Evolutionary conservation across 2,329 filamentous ascomycete species (phyloP).

Genomic region (Berkeleyomyces basicola): DNA sequence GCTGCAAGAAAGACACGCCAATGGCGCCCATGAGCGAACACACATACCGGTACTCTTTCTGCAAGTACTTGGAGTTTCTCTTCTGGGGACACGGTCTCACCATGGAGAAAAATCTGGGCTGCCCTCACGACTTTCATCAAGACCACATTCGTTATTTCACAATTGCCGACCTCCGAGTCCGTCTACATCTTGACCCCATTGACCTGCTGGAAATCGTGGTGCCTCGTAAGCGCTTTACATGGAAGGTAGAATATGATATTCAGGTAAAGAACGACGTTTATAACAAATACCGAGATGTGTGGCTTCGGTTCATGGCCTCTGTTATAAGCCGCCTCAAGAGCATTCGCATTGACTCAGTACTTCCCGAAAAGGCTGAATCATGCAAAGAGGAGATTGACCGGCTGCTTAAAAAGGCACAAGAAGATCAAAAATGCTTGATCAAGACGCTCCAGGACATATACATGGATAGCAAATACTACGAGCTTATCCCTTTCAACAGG

Average conservation of each 20-base stretch:
- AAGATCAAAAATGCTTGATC: conserved; percentile 61
- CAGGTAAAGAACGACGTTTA: conserved; percentile 88
- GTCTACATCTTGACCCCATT: conserved; percentile 84
- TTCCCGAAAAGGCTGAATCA: conserved; percentile 69
- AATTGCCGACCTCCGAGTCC: conserved; percentile 66
- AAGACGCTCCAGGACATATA: conserved; percentile 77
- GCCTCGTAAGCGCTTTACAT: conserved; percentile 75
- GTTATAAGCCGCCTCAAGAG: conserved; percentile 69
- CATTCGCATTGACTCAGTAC: conserved; percentile 80
- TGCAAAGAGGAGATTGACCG: conserved; percentile 70
- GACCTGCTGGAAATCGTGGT: conserved; percentile 90
- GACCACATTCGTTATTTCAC: conserved; percentile 91
- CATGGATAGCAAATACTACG: conserved; percentile 87
- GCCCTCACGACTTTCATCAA: conserved; percentile 79
- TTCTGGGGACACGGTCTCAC: conserved; percentile 85
- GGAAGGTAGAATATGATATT: conserved; percentile 93
- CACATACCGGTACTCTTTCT: conserved; percentile 97
- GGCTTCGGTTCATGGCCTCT: conserved; percentile 74
- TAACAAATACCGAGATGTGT: conserved; percentile 59
- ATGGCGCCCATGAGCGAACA: conserved; percentile 82
- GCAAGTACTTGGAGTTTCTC: conserved; percentile 91
- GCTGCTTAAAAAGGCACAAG: conserved; percentile 61
- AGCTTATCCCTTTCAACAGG: conserved; percentile 83
- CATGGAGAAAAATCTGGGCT: conserved; percentile 51
- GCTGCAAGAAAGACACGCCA: conserved; percentile 79